A percentile compares a stretch with the other conserved stretches of the same genome.
Conservation (phyloP, 2,329 filamentous ascomycete species). For the Trematosphaeria pertusa region DNA sequence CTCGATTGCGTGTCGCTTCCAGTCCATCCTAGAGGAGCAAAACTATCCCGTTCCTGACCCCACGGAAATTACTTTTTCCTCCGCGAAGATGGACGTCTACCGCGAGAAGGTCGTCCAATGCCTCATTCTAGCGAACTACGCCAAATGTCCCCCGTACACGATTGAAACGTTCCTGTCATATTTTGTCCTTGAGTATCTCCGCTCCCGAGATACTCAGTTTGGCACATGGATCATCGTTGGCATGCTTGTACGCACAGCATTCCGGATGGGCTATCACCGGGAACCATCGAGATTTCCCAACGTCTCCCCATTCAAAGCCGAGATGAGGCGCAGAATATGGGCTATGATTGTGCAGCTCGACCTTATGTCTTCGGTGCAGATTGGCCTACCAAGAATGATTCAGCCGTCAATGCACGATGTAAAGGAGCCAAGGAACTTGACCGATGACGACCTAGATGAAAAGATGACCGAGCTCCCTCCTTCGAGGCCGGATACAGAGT, state of each 20-base stretch:
- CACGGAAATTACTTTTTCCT: slow-evolving; percentile 17
- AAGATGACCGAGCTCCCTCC: slow-evolving; percentile 41
- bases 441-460: slow-evolving; percentile 51
- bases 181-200: slow-evolving; percentile 37
- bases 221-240: slow-evolving; percentile 38
- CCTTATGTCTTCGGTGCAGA: slow-evolving; percentile 46
- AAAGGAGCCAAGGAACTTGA: slow-evolving; percentile 48
- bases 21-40: slow-evolving; percentile 22
- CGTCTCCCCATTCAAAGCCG: slow-evolving; percentile 61
- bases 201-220: slow-evolving; percentile 38
- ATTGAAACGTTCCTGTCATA: slow-evolving; percentile 41
- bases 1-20: slow-evolving; percentile 34
- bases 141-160: slow-evolving; percentile 44
- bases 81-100: slow-evolving; percentile 36
- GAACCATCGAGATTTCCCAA: slow-evolving; percentile 46
- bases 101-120: slow-evolving; percentile 42
- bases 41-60: slow-evolving; percentile 11
- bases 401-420: slow-evolving; percentile 49
- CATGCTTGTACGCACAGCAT: slow-evolving; percentile 40
- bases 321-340: slow-evolving; percentile 68
- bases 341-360: slow-evolving; percentile 57
- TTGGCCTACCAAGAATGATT: slow-evolving; percentile 50
- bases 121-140: slow-evolving; percentile 42
- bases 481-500: slow-evolving; percentile 33
- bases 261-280: slow-evolving; percentile 54